Percentiles rank a stretch among this genome's conserved stretches.
Evolutionary conservation across 2,329 filamentous ascomycete species (phyloP).

Genomic region (Aureobasidium sp.): DNA sequence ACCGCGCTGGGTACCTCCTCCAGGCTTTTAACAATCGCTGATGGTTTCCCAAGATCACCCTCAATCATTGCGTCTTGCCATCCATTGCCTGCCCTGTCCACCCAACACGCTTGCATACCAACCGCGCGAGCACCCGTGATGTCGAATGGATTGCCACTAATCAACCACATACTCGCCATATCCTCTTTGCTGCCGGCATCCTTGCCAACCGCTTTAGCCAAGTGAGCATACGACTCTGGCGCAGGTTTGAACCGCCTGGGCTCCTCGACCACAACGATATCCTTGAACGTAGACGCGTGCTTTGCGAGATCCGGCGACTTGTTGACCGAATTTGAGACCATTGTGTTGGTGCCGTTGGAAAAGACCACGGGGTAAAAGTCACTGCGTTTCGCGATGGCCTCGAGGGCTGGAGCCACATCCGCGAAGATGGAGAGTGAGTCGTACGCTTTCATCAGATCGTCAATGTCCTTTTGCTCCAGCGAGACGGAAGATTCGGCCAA

Average conservation of each 20-base stretch:
- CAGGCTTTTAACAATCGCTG: constrained; percentile 48
- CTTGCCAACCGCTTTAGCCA: constrained; percentile 47
- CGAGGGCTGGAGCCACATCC: constrained; percentile 53
- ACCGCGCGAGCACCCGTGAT: constrained; percentile 55
- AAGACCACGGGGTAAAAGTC: constrained; percentile 55
- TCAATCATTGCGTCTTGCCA: constrained; percentile 59
- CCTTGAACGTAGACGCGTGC: constrained; percentile 43
- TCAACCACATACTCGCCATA: constrained; percentile 55
- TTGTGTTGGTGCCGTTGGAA: constrained; percentile 60
- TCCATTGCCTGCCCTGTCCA: constrained; percentile 55
- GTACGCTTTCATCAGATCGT: constrained; percentile 56
- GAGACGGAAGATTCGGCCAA: constrained; percentile 49
- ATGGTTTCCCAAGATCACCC: constrained; percentile 40
- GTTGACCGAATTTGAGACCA: constrained; percentile 56
- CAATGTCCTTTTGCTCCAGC: constrained; percentile 39
- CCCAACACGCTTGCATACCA: constrained; percentile 60
- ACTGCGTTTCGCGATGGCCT: constrained; percentile 36
- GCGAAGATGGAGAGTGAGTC: constrained; percentile 57
- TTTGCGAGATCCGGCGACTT: constrained; percentile 50
- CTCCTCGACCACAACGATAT: constrained; percentile 56
- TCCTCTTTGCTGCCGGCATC: constrained; percentile 30
- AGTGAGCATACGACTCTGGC: constrained; percentile 53
- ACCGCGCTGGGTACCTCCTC: constrained; percentile 48
- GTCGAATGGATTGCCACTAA: constrained; percentile 70
- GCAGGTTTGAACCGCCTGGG: constrained; percentile 59